Percentiles rank a stretch among this genome's conserved stretches.
Conservation (phyloP, 2,329 filamentous ascomycete genomes). For the Thelonectria olida region DNA sequence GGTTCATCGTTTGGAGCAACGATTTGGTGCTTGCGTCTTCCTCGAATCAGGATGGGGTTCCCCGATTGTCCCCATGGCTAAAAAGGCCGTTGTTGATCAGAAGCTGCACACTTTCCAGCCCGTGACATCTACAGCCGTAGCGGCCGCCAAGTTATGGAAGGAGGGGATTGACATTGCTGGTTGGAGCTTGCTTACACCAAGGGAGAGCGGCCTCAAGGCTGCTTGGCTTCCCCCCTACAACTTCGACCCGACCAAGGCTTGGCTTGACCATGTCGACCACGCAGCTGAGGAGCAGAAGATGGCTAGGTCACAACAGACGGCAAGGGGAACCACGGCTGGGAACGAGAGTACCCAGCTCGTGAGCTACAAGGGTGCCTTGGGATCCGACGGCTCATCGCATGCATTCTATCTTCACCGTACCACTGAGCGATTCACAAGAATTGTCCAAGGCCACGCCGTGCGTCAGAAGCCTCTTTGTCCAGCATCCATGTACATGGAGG, state of each 20-base stretch:
- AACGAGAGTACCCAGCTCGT: conserved; percentile 2
- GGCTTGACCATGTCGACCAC: conserved; percentile 30
- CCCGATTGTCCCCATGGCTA: conserved; percentile 26
- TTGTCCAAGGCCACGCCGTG: conserved; percentile 31
- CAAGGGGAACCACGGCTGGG: background rate
- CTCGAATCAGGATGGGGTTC: conserved; percentile 27
- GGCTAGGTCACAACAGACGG: background rate
- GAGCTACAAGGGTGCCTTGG: conserved; percentile 8
- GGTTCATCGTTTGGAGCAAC: conserved; percentile 15
- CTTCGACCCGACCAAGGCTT: conserved; percentile 27
- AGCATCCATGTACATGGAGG: conserved; percentile 36
- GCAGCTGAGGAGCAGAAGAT: conserved; percentile 12
- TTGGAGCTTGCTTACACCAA: conserved; percentile 28
- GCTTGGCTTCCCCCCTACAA: conserved; percentile 30
- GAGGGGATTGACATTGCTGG: conserved; percentile 17
- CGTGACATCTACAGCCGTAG: conserved; percentile 9
- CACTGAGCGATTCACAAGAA: conserved; percentile 21
- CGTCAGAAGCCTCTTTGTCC: conserved; percentile 30
- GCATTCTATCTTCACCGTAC: conserved; percentile 16
- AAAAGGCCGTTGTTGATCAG: conserved; percentile 19
- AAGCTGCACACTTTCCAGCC: conserved; percentile 20
- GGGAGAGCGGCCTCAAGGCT: conserved; percentile 8
- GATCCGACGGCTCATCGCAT: conserved; percentile 11
- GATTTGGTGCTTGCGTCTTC: conserved; percentile 21
- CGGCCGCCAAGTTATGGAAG: conserved; percentile 20